These are phyloP conservation scores for Aspergillus sparsus DNA, from an alignment of 495 filamentous ascomycete genomes.

Conservation along the genomic window DNA sequence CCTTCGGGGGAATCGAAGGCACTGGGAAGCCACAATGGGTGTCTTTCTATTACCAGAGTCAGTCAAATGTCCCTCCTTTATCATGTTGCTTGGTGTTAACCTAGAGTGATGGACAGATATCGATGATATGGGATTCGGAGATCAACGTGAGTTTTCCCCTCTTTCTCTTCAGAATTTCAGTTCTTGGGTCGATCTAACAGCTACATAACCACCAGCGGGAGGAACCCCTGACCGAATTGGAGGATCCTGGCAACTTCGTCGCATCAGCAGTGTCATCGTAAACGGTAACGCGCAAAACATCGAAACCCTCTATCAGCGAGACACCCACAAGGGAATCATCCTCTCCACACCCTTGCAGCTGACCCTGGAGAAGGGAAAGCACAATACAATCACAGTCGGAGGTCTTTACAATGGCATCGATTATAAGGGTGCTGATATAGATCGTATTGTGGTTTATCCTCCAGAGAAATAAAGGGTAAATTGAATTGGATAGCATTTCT, in stretches of 20 bases:
- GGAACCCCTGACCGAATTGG: constrained; percentile 31
- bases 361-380: constrained; percentile 28
- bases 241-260: constrained; percentile 31
- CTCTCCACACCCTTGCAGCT: constrained; percentile 29
- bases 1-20: constrained; percentile 49
- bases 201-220: constrained; percentile 19
- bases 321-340: constrained; percentile 33
- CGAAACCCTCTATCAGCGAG: constrained; percentile 29
- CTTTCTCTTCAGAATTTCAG: not conserved
- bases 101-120: constrained; percentile 17
- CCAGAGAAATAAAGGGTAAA: constrained; percentile 15
- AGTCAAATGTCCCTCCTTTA: not conserved
- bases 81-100: not conserved
- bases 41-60: constrained; percentile 52
- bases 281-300: constrained; percentile 27
- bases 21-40: constrained; percentile 55
- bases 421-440: constrained; percentile 29
- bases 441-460: constrained; percentile 32
- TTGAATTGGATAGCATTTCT: not conserved
- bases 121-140: constrained; percentile 33
- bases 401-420: constrained; percentile 29
- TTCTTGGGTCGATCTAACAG: not conserved
- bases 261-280: constrained; percentile 30
- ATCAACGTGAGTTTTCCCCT: constrained; percentile 27
- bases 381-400: constrained; percentile 29